Evolutionary conservation across 257 asterid genomes (phyloP).

Genomic region (Nicotiana benthamiana): DNA sequence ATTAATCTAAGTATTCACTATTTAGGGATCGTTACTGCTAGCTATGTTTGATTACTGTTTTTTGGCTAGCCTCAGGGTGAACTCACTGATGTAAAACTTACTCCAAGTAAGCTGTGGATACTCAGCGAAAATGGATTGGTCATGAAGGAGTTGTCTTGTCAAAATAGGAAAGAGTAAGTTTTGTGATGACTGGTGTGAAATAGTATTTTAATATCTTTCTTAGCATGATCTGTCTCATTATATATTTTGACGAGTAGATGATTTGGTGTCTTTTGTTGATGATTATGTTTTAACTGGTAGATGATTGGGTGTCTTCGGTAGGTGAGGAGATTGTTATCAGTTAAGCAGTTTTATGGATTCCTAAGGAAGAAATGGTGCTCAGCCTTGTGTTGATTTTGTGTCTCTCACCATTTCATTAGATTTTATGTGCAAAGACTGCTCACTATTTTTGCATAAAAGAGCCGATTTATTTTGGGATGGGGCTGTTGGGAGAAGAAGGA

Average conservation of each 20-base stretch:
- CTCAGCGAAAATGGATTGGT: slow-evolving; percentile 69
- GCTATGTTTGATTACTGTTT: neutral
- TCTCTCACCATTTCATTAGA: neutral
- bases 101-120: slow-evolving; percentile 61
- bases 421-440: neutral
- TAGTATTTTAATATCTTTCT: neutral
- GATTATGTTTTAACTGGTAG: neutral
- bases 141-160: slow-evolving; percentile 43
- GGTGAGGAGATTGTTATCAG: neutral
- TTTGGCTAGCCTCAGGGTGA: slow-evolving; percentile 45
- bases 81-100: slow-evolving; percentile 63
- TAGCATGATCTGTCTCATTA: neutral
- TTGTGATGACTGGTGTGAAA: neutral
- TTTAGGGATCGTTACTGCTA: neutral
- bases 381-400: neutral
- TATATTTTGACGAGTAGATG: neutral
- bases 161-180: slow-evolving; percentile 48
- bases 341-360: neutral
- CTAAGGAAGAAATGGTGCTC: neutral
- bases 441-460: neutral
- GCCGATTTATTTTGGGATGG: neutral
- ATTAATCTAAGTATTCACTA: neutral
- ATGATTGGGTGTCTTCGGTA: neutral
- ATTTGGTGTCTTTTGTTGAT: neutral
- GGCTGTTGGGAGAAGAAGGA: neutral